Base-by-base conservation (phyloP, 257 asterid species). In the Galeopsis tetrahit region DNA sequence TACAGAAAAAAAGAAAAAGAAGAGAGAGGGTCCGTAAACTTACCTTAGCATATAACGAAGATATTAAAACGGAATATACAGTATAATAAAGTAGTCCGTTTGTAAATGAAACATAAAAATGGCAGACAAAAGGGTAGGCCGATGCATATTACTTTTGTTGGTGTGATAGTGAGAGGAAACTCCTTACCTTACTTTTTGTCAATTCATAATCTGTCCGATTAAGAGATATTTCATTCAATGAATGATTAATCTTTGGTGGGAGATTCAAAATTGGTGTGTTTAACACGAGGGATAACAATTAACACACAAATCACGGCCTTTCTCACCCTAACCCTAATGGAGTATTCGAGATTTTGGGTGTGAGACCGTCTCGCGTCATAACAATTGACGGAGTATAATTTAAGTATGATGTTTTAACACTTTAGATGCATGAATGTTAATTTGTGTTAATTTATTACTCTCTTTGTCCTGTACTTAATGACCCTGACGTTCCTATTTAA, bases 61-160 rank as follows among this genome's bases (percentile, higher is more conserved):
- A 10, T 44, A 44, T 44, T 9, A 40, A 40, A 40, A 40, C 1
- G 10, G 48, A 40, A 40, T 10, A 44, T 2, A 10, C 2, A n/a
- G n/a, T 21, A 21, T 21, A 21, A 21, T 21, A 6, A 51, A 51
- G 7, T 51, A 15, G 31, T 51, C 8, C 28, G n/a, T n/a, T 13
- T 51, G 21, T 51, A 3, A 42, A 31, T 11, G 63, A 71, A 51
- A 46, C 14, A 8, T 42, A 8, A 21, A 66, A 34, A 6, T 13
- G 66, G 68, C 9, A 3, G 49, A 49, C 58, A 60, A 69, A 69
- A n/a, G 51, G 62, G 51, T 69, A 14, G 71, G 75, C 57, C 15
- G 34, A 63, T 15, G 32, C 52, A 38, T 32, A n/a, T 14, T 44
- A 31, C 17, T 63, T 62, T 43, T 53, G 71, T 44, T 63, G 13